Evolutionary conservation across 768 basidiomycete species (phyloP), one percentile per base, ranked within the genome.

Genomic region (Leccinum pellstonianum): DNA sequence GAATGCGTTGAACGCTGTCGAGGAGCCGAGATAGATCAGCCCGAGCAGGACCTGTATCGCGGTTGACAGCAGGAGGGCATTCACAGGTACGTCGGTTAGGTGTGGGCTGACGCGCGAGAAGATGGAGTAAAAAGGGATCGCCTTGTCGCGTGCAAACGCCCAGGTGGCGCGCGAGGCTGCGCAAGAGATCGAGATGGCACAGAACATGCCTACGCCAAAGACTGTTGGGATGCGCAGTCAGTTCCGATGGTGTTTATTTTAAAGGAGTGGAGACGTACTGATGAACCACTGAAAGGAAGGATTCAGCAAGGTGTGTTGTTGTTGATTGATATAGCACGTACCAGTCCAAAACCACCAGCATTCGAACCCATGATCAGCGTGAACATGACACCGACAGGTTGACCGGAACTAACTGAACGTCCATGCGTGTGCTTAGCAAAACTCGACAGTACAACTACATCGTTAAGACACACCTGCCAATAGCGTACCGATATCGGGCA

Each of bases 101-200:
- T 70, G 63, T 8, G 72, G 68, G 46, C 76, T 75, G 66, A 88
- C 76, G 52, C 73, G 74, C 7, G 80, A 72, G 74, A 86, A 86
- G 58, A 76, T 65, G 11, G 59, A 52, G 37, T 81, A 78, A 48
- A 82, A 79, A 2, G 86, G 87, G 46, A 88, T 83, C 1, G 83
- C 87, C 60, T 79, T 79, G 73, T 88, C 87, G 3, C 87, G 79
- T 0, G 86, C 83, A 68, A 89, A 88, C 50, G 83, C 83, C 87
- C 86, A 88, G 3, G 86, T 87, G 31, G 84, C 82, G 17, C 87
- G 82, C 12, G 86, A 87, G 38, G 86, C 83, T 9, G 86, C 86
- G 55, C 84, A 86, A 43, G 82, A 81, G 61, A 85, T 84, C 17
- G 87, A 87, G 58, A 88, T 83, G 41, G 83, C 80, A 56, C 86